phyloP scores from a whole-genome alignment of 2,329 filamentous ascomycete species.

The Monosporascus sp. region DNA sequence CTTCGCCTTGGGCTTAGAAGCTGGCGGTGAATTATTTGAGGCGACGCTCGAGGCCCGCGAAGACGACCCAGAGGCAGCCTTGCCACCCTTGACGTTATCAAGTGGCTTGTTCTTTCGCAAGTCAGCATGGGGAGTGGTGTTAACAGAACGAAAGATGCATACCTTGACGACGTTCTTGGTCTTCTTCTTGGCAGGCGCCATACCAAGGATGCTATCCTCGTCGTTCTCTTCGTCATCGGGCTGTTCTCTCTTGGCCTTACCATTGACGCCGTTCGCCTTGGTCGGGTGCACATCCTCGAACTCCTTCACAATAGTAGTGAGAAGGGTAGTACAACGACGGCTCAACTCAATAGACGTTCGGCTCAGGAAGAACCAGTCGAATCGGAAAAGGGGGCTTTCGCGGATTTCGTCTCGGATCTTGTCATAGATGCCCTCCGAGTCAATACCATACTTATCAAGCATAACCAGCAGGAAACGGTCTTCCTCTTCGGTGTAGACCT shows the following conservation, averaged over 20 bases:
- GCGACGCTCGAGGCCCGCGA: constrained; percentile 86
- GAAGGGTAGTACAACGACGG: constrained; percentile 84
- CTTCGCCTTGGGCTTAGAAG: constrained; percentile 38
- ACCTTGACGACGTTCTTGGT: constrained; percentile 85
- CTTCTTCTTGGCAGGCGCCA: constrained; percentile 91
- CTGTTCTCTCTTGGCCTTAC: constrained; percentile 64
- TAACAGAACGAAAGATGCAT: constrained; percentile 12
- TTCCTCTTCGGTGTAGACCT: constrained; percentile 98
- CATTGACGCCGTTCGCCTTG: constrained; percentile 56
- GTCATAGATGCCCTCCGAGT: constrained; percentile 86
- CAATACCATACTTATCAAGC: constrained; percentile 86
- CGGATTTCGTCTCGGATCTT: constrained; percentile 96
- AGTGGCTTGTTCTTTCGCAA: constrained; percentile 77
- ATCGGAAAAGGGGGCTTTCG: constrained; percentile 89
- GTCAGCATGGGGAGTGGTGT: constrained; percentile 9
- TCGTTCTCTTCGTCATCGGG: constrained; percentile 78
- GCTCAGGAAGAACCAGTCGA: constrained; percentile 99
- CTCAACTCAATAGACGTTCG: constrained; percentile 89
- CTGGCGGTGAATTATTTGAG: constrained; percentile 60
- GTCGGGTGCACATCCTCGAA: constrained; percentile 65
- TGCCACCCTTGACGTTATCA: constrained; percentile 75
- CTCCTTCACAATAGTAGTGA: constrained; percentile 91
- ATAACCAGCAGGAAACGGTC: constrained; percentile 93
- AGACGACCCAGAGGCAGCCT: constrained; percentile 68
- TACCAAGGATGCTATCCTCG: constrained; percentile 72